phyloP scores from a whole-genome alignment of 2,329 filamentous ascomycete species.

The Pseudophaeomoniella oleicola region DNA sequence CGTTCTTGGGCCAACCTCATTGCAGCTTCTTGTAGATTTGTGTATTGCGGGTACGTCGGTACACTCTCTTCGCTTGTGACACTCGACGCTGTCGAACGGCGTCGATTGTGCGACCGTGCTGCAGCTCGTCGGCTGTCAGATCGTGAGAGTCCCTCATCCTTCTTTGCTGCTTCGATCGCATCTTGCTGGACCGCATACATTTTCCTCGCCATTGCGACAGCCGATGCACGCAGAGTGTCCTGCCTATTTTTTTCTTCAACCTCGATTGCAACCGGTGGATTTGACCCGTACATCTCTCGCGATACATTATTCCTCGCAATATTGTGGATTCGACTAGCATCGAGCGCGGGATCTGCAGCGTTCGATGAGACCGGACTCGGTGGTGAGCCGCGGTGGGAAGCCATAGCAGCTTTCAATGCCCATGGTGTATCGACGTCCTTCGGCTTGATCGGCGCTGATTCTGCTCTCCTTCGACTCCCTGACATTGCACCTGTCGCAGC shows the following conservation, averaged over 20 bases:
- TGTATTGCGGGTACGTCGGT: slow-evolving; percentile 9
- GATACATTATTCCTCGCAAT: slow-evolving; percentile 53
- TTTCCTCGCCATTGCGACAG: slow-evolving; percentile 75
- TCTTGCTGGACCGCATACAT: slow-evolving; percentile 65
- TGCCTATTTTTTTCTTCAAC: slow-evolving; percentile 58
- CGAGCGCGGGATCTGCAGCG: slow-evolving; percentile 25
- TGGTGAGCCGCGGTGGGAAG: slow-evolving; percentile 38
- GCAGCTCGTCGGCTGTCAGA: slow-evolving; percentile 21
- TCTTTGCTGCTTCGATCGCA: slow-evolving; percentile 35
- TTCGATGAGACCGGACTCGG: slow-evolving; percentile 30
- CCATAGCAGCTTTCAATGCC: slow-evolving; percentile 60
- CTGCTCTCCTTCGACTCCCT: slow-evolving; percentile 44
- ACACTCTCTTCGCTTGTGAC: slow-evolving; percentile 2
- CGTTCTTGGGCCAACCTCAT: slow-evolving; percentile 76
- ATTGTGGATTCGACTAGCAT: slow-evolving; percentile 49
- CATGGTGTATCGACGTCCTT: slow-evolving; percentile 38
- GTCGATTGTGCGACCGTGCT: slow-evolving; percentile 17
- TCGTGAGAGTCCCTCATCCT: slow-evolving; percentile 11
- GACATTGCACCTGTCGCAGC: slow-evolving; percentile 69
- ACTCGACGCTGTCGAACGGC: slow-evolving; percentile 12
- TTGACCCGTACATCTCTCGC: slow-evolving; percentile 62
- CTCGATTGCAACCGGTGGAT: slow-evolving; percentile 57
- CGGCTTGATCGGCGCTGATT: slow-evolving; percentile 41
- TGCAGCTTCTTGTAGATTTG: slow-evolving; percentile 67
- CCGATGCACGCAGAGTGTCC: slow-evolving; percentile 64